phyloP scores from a whole-genome alignment of 208 protist genomes.

The Trypanosoma brucei region DNA sequence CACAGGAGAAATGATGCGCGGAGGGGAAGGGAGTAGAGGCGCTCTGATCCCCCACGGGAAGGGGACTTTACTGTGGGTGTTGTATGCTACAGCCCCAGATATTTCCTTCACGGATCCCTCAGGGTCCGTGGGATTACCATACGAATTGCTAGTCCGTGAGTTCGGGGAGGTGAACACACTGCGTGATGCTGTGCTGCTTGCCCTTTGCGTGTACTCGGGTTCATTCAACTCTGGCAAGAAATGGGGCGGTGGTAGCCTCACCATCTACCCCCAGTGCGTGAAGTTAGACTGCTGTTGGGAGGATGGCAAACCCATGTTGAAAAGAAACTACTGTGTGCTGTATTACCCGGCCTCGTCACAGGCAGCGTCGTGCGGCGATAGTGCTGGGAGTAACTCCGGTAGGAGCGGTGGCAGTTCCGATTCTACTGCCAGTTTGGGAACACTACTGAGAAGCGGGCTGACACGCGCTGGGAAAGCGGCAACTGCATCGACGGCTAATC shows the following conservation, averaged over 20 bases:
- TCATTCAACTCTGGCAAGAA: slow-evolving; percentile 32
- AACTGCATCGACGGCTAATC: slow-evolving; percentile 1
- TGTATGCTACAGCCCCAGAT: slow-evolving; percentile 14
- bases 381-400: neutral
- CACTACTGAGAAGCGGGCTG: neutral
- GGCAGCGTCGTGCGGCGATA: neutral
- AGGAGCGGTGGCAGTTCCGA: neutral
- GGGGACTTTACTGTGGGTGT: slow-evolving; percentile 17
- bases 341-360: neutral
- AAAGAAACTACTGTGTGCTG: slow-evolving; percentile 18
- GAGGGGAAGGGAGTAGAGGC: slow-evolving; percentile 15
- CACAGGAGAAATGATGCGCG: slow-evolving; percentile 20
- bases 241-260: slow-evolving; percentile 45
- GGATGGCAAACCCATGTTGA: slow-evolving; percentile 36
- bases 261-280: slow-evolving; percentile 37
- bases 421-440: neutral
- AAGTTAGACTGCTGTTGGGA: slow-evolving; percentile 45
- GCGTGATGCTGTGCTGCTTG: slow-evolving; percentile 11
- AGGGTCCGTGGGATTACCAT: slow-evolving; percentile 8
- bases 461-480: neutral
- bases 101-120: neutral
- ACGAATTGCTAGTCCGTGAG: slow-evolving; percentile 6
- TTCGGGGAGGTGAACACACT: slow-evolving; percentile 23
- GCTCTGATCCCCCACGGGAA: slow-evolving; percentile 19
- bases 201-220: slow-evolving; percentile 36